Base-by-base conservation (phyloP, 495 filamentous ascomycete genomes). In the Amniculicola lignicola region DNA sequence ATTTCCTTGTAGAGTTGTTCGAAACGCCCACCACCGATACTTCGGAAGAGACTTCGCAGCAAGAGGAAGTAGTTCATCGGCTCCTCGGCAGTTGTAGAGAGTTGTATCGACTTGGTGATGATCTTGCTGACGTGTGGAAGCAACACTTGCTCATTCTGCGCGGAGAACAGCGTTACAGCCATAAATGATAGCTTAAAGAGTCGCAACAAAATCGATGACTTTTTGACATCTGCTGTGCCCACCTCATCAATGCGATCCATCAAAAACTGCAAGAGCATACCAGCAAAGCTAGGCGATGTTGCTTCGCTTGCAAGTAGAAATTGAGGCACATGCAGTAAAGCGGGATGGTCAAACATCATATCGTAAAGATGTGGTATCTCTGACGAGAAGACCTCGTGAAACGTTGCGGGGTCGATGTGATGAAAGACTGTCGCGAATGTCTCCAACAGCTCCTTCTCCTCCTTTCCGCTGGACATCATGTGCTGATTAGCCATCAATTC, bases 181-280 rank as follows among this genome's bases (percentile, higher is more conserved):
- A 99, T 99, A 74, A 99, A 99, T 3, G 90, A 95, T 38, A 99
- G 77, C 73, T 99, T 99, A 77, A 99, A 99, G 45, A 99, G 83
- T 38, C 94, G 83, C 14, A 99, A 76, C 9, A 99, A 75, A 47
- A 97, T 93, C 42, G 90, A 90, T 0, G 92, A 90, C 70, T 89
- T 91, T 52, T 86, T 88, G 42, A 88, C 85, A 67, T 97, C 89
- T 11, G 85, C 85, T 0, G 89, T 94, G 29, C 94, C 94, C 36
- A 99, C 89, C 59, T 97, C 89, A 54, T 93, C 85, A 48, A 99
- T 94, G 23, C 87, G 84, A 65, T 90, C 87, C 93, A 99, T 97
- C 41, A 99, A 77, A 64, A 97, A 97, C 65, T 92, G 88, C 31
- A 99, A 73, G 9, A 97, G 83, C 93, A 99, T 97, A 12, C 94